phyloP scores from a whole-genome alignment of 331 rosid species.

The Cydonia oblonga region DNA sequence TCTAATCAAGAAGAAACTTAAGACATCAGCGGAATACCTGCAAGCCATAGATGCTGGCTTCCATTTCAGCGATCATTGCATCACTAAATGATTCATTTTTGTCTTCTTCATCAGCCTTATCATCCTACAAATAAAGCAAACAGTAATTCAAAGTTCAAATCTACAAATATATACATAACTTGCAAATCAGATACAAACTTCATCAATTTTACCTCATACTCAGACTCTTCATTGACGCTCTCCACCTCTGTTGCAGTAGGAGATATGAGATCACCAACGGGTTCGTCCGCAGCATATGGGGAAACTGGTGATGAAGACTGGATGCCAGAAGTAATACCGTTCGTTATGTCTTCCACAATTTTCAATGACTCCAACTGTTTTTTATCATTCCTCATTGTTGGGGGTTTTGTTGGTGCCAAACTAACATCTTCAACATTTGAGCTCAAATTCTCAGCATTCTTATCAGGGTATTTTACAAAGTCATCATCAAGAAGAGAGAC shows the following conservation, averaged over 20 bases:
- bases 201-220: slow-evolving; percentile 38
- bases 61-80: slow-evolving; percentile 69
- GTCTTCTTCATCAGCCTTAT: slow-evolving; percentile 26
- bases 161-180: not conserved
- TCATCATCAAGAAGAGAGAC: slow-evolving; percentile 38
- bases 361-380: slow-evolving; percentile 15
- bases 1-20: slow-evolving; percentile 14
- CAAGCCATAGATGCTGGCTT: slow-evolving; percentile 68
- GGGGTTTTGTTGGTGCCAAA: slow-evolving; percentile 14
- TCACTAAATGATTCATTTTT: slow-evolving; percentile 40
- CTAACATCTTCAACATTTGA: slow-evolving; percentile 14
- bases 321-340: slow-evolving; percentile 9
- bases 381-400: slow-evolving; percentile 13
- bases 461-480: slow-evolving; percentile 20
- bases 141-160: not conserved
- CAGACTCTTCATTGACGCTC: slow-evolving; percentile 40
- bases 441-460: slow-evolving; percentile 27
- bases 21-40: slow-evolving; percentile 45
- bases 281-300: slow-evolving; percentile 19
- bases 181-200: slow-evolving; percentile 3
- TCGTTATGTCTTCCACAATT: slow-evolving; percentile 11
- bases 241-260: slow-evolving; percentile 38
- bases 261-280: slow-evolving; percentile 23
- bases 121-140: slow-evolving; percentile 40
- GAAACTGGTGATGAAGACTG: slow-evolving; percentile 9